A percentile compares a stretch with the other conserved stretches of the same genome.
Conservation (phyloP, 2,329 filamentous ascomycete genomes). For the Grosmannia penicillata region DNA sequence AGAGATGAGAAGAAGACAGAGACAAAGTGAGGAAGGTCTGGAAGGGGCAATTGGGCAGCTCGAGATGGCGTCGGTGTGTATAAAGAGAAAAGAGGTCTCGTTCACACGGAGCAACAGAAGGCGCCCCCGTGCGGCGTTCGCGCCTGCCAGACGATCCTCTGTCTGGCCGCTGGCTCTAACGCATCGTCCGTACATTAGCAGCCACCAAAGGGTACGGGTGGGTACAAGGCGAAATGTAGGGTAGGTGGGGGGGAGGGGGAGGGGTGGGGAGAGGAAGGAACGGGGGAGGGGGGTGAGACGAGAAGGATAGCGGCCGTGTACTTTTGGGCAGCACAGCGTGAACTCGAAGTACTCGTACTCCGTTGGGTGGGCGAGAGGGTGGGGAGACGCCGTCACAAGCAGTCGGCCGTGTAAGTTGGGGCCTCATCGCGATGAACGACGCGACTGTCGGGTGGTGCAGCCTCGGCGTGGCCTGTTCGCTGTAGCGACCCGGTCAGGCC, state of each 20-base stretch:
- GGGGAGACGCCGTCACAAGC: too few species aligned
- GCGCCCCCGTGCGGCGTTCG: conserved; percentile 1
- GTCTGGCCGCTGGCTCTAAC: conserved; percentile 4
- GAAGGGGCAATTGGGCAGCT: conserved; percentile 9
- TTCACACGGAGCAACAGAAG: conserved; percentile 7
- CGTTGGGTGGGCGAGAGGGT: too few species aligned
- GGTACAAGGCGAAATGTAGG: conserved; percentile 8
- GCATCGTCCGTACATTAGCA: conserved; percentile 5
- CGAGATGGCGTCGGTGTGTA: conserved; percentile 6
- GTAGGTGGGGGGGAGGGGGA: neutral
- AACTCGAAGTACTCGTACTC: too few species aligned
- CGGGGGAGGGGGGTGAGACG: neutral
- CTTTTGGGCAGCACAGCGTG: too few species aligned
- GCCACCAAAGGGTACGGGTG: conserved; percentile 8
- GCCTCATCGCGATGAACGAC: too few species aligned
- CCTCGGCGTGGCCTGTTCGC: too few species aligned
- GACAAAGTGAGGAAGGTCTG: too few species aligned
- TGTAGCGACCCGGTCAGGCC: too few species aligned
- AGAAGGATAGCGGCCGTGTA: neutral
- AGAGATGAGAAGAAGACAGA: neutral
- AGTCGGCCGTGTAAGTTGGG: too few species aligned
- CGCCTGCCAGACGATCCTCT: conserved; percentile 10
- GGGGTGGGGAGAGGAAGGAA: neutral
- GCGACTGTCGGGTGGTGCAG: too few species aligned
- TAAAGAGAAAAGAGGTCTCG: conserved; percentile 4